These are phyloP conservation scores for Termitomyces sp. DNA, from an alignment of 768 basidiomycete genomes.

Conservation along the genomic window DNA sequence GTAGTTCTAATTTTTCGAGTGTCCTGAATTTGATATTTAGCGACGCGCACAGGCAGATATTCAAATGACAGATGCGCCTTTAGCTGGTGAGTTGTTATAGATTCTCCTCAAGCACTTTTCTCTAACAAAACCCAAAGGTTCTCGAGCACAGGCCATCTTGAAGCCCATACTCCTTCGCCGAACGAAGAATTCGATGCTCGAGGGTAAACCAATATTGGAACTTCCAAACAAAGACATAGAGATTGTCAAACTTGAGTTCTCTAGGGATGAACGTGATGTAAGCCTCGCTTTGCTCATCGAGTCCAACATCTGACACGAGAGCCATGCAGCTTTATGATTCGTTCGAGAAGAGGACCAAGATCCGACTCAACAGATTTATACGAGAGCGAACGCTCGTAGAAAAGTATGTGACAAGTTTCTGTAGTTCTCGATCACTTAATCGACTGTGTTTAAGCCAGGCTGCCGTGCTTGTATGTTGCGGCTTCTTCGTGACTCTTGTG, in stretches of 20 bases:
- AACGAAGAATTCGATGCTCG: constrained; percentile 62
- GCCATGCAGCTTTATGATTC: constrained; percentile 48
- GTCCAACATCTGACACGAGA: neutral
- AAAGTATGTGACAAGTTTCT: constrained; percentile 46
- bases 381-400: constrained; percentile 64
- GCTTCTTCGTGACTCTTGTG: neutral
- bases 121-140: constrained; percentile 27
- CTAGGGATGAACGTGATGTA: constrained; percentile 62
- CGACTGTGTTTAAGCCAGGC: constrained; percentile 35
- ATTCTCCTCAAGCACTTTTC: neutral
- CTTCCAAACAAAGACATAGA: constrained; percentile 62
- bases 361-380: constrained; percentile 59
- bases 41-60: constrained; percentile 37
- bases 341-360: constrained; percentile 52
- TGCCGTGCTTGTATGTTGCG: constrained; percentile 36
- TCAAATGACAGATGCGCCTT: constrained; percentile 53
- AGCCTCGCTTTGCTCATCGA: constrained; percentile 8
- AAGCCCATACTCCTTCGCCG: constrained; percentile 67
- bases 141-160: constrained; percentile 66
- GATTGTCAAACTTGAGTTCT: constrained; percentile 59
- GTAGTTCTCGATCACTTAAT: neutral
- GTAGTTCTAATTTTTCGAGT: constrained; percentile 11
- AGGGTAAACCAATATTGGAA: constrained; percentile 66
- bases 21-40: neutral
- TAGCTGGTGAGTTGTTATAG: constrained; percentile 45